Evolutionary conservation across 1,139 yeast genomes (phyloP).

Genomic region (Sugiyamaella paludigena): DNA sequence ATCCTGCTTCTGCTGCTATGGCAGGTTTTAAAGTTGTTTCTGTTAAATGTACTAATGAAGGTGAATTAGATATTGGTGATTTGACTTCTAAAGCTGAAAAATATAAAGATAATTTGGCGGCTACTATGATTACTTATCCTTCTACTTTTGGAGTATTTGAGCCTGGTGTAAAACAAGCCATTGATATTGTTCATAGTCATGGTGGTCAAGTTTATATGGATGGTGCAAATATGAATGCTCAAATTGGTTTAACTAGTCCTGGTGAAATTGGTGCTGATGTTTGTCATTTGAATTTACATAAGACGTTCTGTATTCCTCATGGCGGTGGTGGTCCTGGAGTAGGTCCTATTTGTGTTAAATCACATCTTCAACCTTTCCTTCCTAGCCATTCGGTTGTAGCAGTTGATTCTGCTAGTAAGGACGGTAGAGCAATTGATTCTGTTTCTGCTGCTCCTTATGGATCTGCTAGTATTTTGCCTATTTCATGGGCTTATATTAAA

Average conservation of each 20-base stretch:
- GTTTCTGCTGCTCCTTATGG: conserved; percentile 96
- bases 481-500: conserved; percentile 91
- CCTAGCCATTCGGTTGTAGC: conserved; percentile 71
- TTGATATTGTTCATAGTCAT: conserved; percentile 71
- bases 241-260: conserved; percentile 94
- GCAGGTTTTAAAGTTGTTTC: conserved; percentile 92
- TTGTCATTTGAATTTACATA: conserved; percentile 93
- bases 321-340: conserved; percentile 99
- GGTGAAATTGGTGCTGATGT: conserved; percentile 99
- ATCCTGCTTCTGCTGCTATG: conserved; percentile 98
- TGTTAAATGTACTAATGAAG: conserved; percentile 79
- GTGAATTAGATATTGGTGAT: conserved; percentile 81
- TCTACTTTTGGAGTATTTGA: conserved; percentile 96
- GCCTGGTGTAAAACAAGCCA: conserved; percentile 83
- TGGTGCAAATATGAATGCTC: conserved; percentile 99
- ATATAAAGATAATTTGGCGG: conserved; percentile 70
- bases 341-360: conserved; percentile 93
- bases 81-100: conserved; percentile 69
- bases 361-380: conserved; percentile 75
- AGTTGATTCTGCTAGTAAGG: conserved; percentile 41
- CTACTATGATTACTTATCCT: conserved; percentile 95
- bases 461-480: conserved; percentile 89
- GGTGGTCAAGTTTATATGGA: conserved; percentile 98
- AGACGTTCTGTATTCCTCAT: conserved; percentile 96
- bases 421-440: conserved; percentile 52